A percentile compares a stretch with the other conserved stretches of the same genome.
These are phyloP conservation scores for Didymella arachidicola DNA, from an alignment of 2,329 filamentous ascomycete species.

Conservation along the genomic window DNA sequence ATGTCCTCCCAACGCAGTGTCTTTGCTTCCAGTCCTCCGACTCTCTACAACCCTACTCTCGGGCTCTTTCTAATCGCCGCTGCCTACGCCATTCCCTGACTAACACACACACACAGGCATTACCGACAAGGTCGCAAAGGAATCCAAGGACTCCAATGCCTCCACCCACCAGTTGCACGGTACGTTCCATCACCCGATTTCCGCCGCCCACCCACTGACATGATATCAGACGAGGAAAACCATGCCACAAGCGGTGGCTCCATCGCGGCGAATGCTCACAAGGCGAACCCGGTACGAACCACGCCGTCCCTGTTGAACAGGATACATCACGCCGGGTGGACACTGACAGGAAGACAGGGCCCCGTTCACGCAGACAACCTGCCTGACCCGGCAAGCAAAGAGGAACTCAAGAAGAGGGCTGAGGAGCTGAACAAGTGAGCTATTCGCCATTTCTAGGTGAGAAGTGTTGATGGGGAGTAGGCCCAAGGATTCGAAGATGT, in stretches of 20 bases:
- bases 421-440: conserved; percentile 59
- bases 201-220: conserved; percentile 17
- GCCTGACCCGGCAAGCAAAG: conserved; percentile 56
- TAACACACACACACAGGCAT: conserved; percentile 43
- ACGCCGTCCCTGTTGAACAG: conserved; percentile 13
- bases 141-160: conserved; percentile 53
- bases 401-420: conserved; percentile 59
- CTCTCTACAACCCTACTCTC: neutral
- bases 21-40: neutral
- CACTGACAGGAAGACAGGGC: conserved; percentile 43
- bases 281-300: conserved; percentile 50
- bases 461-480: conserved; percentile 3
- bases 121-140: conserved; percentile 57
- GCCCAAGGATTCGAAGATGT: conserved; percentile 9
- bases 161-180: conserved; percentile 49
- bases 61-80: neutral
- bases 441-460: neutral
- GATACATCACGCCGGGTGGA: conserved; percentile 2
- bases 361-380: conserved; percentile 57
- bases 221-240: conserved; percentile 34
- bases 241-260: conserved; percentile 47
- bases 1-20: conserved; percentile 28
- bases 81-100: too few species aligned
- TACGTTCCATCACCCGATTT: neutral
- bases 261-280: conserved; percentile 49